Evolutionary conservation across 1,139 yeast species (phyloP), one percentile per base, ranked within the genome.

Genomic region (Neolecta irregularis): DNA sequence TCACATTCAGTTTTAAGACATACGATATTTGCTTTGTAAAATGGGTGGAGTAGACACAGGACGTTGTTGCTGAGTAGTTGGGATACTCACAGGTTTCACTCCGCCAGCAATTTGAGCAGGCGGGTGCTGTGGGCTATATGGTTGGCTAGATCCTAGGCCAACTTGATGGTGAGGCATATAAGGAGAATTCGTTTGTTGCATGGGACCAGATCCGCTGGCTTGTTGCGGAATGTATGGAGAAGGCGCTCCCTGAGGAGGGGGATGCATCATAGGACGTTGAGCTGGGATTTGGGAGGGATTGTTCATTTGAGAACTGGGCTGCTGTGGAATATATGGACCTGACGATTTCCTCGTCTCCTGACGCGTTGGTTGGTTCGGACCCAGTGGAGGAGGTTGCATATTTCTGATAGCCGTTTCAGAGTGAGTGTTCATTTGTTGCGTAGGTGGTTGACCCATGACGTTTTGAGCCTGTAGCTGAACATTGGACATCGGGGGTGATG

Each of bases 31-130:
- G 38, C 43, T 62, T 68, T 11, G 63, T 57, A 36, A 44, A 60
- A 60, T 61, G 63, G 25, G 62, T 56, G 51, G 52, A 20, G 46
- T 44, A 28, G 53, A 47, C 13, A 53, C 41, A 22, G 50, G 33
- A 20, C 48, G 44, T 11, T 35, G 26, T n/a, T 38, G 6, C 6
- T n/a, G 30, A 4, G 41, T 26, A 8, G 43, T 30, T 4, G 46
- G 24, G 3, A 33, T 22, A 16, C 33, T 29, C 22, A 24, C 17
- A n/a, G 16, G 20, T 13, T 9, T 7, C 16, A 19, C 36, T 12
- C 13, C 12, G 15, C 12, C 16, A 8, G 39, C 30, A 3, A 13
- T 11, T 15, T 17, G 34, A 5, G n/a, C n/a, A 18, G 34, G 35
- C 3, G 19, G n/a, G n/a, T n/a, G n/a, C 16, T 25, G 35, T 12